A percentile compares a stretch with the other conserved stretches of the same genome.
Evolutionary conservation across 257 asterid species (phyloP).

Genomic region (Craterostigma plantagineum): DNA sequence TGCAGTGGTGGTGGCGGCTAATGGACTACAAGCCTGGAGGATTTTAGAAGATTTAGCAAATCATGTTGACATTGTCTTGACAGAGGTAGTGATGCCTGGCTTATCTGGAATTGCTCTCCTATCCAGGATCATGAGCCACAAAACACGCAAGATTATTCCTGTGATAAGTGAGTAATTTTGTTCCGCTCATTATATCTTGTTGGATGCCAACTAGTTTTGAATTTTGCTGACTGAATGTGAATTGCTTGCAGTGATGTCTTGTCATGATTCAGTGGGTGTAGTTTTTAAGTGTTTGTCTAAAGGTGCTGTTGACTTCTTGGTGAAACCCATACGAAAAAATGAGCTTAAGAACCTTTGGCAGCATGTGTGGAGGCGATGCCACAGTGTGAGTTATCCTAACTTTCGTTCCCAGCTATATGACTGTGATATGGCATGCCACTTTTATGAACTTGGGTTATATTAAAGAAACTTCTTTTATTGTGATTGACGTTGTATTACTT

Average conservation of each 20-base stretch:
- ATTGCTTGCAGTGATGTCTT: slow-evolving; percentile 9
- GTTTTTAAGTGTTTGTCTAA: background rate
- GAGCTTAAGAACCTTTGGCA: slow-evolving; percentile 4
- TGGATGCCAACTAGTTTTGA: slow-evolving; percentile 6
- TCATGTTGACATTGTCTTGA: slow-evolving; percentile 62
- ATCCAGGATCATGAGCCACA: slow-evolving; percentile 71
- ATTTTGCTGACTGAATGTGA: slow-evolving; percentile 13
- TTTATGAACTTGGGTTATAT: background rate
- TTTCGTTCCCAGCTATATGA: background rate
- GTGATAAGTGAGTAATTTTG: slow-evolving; percentile 55
- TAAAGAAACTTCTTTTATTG: no score
- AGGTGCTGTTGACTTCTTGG: slow-evolving; percentile 4
- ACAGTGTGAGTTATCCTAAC: slow-evolving; percentile 40
- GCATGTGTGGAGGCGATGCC: slow-evolving; percentile 27
- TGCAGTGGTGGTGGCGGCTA: slow-evolving; percentile 64
- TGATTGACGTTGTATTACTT: no score
- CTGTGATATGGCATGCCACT: background rate
- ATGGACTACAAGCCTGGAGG: slow-evolving; percentile 86
- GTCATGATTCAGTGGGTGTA: slow-evolving; percentile 2
- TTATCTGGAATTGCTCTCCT: slow-evolving; percentile 70
- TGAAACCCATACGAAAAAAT: slow-evolving; percentile 4
- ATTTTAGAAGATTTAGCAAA: slow-evolving; percentile 50
- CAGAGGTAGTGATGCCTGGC: slow-evolving; percentile 70
- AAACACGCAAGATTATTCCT: slow-evolving; percentile 61
- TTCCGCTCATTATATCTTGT: no score